A percentile compares a stretch with the other conserved stretches of the same genome.
Evolutionary conservation across 768 basidiomycete species (phyloP).

Genomic region (Pulveroboletus sp.): DNA sequence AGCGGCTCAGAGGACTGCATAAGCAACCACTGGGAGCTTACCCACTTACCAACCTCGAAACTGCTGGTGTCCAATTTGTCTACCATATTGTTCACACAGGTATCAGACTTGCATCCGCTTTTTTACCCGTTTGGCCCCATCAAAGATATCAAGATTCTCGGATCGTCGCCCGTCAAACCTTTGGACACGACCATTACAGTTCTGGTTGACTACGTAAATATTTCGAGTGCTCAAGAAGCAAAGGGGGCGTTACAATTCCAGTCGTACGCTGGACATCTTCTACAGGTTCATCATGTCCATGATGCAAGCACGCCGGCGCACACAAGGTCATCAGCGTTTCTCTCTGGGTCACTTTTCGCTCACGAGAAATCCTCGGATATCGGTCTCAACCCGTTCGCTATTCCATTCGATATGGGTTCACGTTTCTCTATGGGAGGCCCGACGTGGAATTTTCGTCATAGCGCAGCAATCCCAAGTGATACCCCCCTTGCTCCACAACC

Average conservation of each 20-base stretch:
- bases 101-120: conserved; percentile 65
- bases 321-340: conserved; percentile 2
- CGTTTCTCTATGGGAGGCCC: conserved; percentile 3
- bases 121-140: conserved; percentile 69
- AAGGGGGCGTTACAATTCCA: conserved; percentile 58
- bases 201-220: conserved; percentile 57
- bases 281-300: conserved; percentile 36
- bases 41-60: conserved; percentile 41
- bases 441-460: conserved; percentile 4
- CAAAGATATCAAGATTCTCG: conserved; percentile 53
- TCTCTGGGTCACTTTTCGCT: conserved; percentile 4
- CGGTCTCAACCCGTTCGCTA: conserved; percentile 31
- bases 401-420: conserved; percentile 25
- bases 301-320: conserved; percentile 10
- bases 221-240: conserved; percentile 58
- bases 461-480: conserved; percentile 10
- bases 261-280: conserved; percentile 46
- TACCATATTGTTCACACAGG: conserved; percentile 59
- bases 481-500: conserved; percentile 25
- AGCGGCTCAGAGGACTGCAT: conserved; percentile 30
- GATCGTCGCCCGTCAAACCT: conserved; percentile 29
- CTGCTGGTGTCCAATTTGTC: conserved; percentile 65
- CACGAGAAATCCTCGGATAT: conserved; percentile 19
- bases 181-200: conserved; percentile 45
- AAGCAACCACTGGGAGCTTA: conserved; percentile 30